Percentiles rank a stretch among this genome's conserved stretches.
Evolutionary conservation across 768 basidiomycete species (phyloP).

Genomic region (Lepiota brunneoincarnata): DNA sequence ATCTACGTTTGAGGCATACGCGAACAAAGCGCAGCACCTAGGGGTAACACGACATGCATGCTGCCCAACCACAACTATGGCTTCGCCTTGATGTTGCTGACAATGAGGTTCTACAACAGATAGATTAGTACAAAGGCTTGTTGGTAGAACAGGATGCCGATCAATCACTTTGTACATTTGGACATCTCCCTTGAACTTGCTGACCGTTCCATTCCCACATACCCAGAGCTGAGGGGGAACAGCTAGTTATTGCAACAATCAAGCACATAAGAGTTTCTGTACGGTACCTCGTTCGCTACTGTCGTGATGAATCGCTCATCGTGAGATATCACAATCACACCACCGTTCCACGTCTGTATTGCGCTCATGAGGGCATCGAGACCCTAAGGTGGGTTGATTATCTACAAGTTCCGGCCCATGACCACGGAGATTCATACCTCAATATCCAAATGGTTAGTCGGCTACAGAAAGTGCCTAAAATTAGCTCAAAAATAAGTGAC

Average conservation of each 20-base stretch:
- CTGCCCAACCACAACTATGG: conserved; percentile 28
- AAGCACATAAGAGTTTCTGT: background rate
- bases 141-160: background rate
- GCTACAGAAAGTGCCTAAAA: conserved; percentile 36
- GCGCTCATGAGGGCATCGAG: conserved; percentile 93
- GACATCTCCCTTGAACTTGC: conserved; percentile 87
- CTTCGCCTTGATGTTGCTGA: conserved; percentile 64
- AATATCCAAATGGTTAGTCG: conserved; percentile 95
- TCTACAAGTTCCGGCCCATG: background rate
- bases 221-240: conserved; percentile 74
- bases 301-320: conserved; percentile 94
- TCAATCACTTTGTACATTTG: conserved; percentile 78
- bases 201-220: conserved; percentile 78
- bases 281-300: conserved; percentile 75
- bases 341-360: conserved; percentile 78
- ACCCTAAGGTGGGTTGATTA: conserved; percentile 42
- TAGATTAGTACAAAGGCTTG: background rate
- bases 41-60: background rate
- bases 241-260: conserved; percentile 11
- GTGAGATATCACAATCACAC: conserved; percentile 92
- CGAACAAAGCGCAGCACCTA: no score
- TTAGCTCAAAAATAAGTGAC: background rate
- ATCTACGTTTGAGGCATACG: no score
- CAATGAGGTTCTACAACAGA: conserved; percentile 63
- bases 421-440: conserved; percentile 48